Base-by-base conservation (phyloP, 2,329 filamentous ascomycete genomes). In the Neofusicoccum parvum region DNA sequence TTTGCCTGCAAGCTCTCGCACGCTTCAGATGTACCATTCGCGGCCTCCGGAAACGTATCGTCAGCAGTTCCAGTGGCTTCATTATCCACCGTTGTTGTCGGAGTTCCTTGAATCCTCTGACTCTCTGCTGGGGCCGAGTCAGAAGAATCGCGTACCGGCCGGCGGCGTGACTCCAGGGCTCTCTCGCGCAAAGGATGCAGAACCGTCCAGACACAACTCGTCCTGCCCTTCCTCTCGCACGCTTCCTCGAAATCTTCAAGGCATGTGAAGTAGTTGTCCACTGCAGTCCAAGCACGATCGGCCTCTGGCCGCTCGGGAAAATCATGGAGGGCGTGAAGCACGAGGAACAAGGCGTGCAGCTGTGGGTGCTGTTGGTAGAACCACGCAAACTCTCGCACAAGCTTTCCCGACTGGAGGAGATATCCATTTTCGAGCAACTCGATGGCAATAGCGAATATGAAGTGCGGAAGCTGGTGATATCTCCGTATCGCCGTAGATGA, bases 201-300 rank as follows among this genome's bases (percentile, higher is more conserved):
- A 6, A 62, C 36, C 14, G 10, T 37, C 58, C 58, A 62, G 2
- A 62, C 43, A 27, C 58, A 49, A 11, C 43, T 62, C 7, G 43
- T 37, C 2, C 45, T 17, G 3, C 45, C 43, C 45, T 62, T 50
- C 34, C 45, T 48, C 32, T 50, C 58, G 15, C 12, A 17, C 10
- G 58, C 45, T 10, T 62, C 58, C n/a, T 49, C 45, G 36, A 62
- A 62, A 12, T 62, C 58, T 3, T 10, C 43, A 23, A 62, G n/a
- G 34, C 43, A 49, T 7, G 45, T 14, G 2, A 20, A 62, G 14
- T 62, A 62, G 27, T 62, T 20, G 11, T 50, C 45, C 2, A 62
- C 58, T 0, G 32, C 32, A 6, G 9, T 15, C 58, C 58, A 62
- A 9, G 56, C 56, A 6, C 56, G 56, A 1, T 36, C 27, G 7